phyloP scores from a whole-genome alignment of 768 basidiomycete genomes.

The Asterophora lycoperdoides region DNA sequence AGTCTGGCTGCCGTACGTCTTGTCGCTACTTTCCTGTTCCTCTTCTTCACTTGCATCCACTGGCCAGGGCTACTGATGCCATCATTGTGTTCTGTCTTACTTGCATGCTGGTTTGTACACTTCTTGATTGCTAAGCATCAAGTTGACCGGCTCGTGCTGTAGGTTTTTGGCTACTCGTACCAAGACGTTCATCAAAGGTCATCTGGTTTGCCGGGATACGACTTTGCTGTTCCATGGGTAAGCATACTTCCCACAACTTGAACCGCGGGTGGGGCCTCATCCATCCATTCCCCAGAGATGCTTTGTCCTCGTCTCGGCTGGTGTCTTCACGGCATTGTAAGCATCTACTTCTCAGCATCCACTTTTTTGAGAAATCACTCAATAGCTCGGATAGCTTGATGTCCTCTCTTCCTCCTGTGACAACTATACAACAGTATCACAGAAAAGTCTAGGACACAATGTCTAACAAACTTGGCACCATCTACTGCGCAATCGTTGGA shows the following conservation, averaged over 20 bases:
- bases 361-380: background rate
- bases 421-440: constrained; percentile 70
- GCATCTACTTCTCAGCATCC: constrained; percentile 12
- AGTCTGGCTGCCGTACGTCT: constrained; percentile 66
- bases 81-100: constrained; percentile 69
- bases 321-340: constrained; percentile 77
- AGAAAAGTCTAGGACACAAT: constrained; percentile 66
- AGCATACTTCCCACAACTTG: constrained; percentile 4
- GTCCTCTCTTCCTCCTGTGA: constrained; percentile 70
- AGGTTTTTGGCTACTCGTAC: constrained; percentile 76
- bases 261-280: no score
- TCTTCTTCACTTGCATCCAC: constrained; percentile 69
- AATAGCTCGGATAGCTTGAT: constrained; percentile 41
- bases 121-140: no score
- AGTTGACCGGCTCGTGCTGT: background rate
- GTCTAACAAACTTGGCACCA: constrained; percentile 58
- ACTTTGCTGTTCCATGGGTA: constrained; percentile 72
- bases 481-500: constrained; percentile 75
- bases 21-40: constrained; percentile 67
- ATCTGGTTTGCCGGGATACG: constrained; percentile 53
- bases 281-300: constrained; percentile 40
- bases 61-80: constrained; percentile 70
- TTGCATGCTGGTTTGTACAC: constrained; percentile 36
- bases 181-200: constrained; percentile 47
- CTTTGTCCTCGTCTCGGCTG: constrained; percentile 64